Evolutionary conservation across 2,329 filamentous ascomycete species (phyloP), one percentile per base, ranked within the genome.

Genomic region (Aspergillus thermomutatus): DNA sequence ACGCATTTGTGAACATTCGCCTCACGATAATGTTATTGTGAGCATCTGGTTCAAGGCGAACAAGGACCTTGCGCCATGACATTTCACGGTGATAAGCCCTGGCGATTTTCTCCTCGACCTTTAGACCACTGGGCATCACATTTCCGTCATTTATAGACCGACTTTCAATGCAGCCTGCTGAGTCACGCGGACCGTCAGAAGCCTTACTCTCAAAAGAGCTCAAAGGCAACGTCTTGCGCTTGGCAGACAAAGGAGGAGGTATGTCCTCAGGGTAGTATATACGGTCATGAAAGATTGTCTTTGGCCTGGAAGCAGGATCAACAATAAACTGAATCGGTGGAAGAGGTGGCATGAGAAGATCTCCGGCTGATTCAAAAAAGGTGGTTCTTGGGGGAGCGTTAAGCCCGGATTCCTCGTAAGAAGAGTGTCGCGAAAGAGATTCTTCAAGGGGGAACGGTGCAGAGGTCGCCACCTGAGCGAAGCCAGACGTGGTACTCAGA

Each of bases 21-120:
- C 94, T 88, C 25, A 99, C 94, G 58, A 97, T 89, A 64, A 99
- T 96, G 73, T 99, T 99, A 75, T 99, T 99, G 77, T 99, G 94
- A 0, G 94, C 94, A 74, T 99, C 94, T 0, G 94, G 94, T 71
- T 99, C 93, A 2, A 99, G 81, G 53, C 94, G 89, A 14, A 99
- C 94, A 3, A 99, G 84, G 1, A 99, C 94, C 72, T 99, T 99
- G 48, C 94, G 89, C 94, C 94, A 99, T 1, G 91, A 90, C 21
- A 99, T 77, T 61, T 91, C 91, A 11, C 87, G 86, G 72, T 99
- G 94, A 75, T 99, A 99, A 14, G 92, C 94, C 49, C 94, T 85
- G 1, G 94, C 94, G 64, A 99, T 99, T 76, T 97, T 97, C 73
- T 99, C 94, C 73, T 99, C 94, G 0, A 97, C 92, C 60, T 90